Conservation (phyloP, 2,329 filamentous ascomycete genomes). For the Colletotrichum graminicola region DNA sequence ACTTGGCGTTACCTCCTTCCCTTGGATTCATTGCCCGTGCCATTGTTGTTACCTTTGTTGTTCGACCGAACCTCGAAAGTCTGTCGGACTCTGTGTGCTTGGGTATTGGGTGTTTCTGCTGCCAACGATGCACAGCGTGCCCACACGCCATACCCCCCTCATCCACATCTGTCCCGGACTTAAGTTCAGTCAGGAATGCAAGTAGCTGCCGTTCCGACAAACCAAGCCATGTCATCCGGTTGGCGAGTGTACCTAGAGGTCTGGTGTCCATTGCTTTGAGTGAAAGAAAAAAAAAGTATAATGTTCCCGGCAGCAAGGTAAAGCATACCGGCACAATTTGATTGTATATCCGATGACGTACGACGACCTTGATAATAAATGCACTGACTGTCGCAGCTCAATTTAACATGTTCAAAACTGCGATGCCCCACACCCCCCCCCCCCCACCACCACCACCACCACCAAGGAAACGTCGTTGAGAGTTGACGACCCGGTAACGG, state of each 20-base stretch:
- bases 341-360: not conserved
- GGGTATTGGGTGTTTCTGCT: constrained; percentile 6
- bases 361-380: not conserved
- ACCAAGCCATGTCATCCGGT: constrained; percentile 35
- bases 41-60: constrained; percentile 34
- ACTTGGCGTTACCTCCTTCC: constrained; percentile 22
- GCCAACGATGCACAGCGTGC: constrained; percentile 1
- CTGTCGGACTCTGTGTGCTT: constrained; percentile 6
- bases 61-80: constrained; percentile 15
- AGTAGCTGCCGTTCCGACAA: constrained; percentile 20
- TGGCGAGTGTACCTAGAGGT: constrained; percentile 22
- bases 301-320: constrained; percentile 16
- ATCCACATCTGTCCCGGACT: not conserved
- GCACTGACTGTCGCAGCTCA: not conserved
- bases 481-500: not conserved
- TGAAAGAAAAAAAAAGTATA: constrained; percentile 8
- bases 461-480: not conserved
- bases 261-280: constrained; percentile 9
- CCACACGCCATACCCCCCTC: not conserved
- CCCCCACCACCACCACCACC: no score
- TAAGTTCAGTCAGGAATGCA: constrained; percentile 25
- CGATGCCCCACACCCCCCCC: not conserved
- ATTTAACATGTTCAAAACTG: not conserved
- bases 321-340: not conserved
- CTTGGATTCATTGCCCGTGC: constrained; percentile 17